Evolutionary conservation across 306 rosid genomes (phyloP).

Genomic region (Elaeagnus macrophylla): DNA sequence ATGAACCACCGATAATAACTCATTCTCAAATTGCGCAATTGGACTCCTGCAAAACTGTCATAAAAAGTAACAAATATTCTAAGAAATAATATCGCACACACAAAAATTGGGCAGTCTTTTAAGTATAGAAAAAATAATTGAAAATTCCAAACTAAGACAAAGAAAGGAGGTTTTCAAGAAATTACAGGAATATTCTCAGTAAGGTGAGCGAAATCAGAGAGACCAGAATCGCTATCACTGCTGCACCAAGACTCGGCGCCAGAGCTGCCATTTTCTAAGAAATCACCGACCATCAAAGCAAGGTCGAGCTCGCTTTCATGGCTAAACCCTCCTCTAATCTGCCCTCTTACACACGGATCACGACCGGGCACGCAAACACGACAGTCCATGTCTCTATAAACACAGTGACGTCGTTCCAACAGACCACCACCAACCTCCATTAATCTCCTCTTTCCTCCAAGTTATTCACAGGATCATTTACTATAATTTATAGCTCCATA

Average conservation of each 20-base stretch:
- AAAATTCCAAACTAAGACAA: neutral
- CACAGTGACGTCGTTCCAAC: slow-evolving; percentile 12
- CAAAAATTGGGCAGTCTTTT: neutral
- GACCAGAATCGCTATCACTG: slow-evolving; percentile 79
- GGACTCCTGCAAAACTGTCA: slow-evolving; percentile 60
- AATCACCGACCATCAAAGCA: slow-evolving; percentile 80
- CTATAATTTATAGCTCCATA: too few relatives aligned
- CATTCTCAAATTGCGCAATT: slow-evolving; percentile 54
- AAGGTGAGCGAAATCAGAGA: slow-evolving; percentile 66
- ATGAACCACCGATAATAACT: slow-evolving; percentile 61
- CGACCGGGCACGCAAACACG: slow-evolving; percentile 46
- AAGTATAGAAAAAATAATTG: neutral
- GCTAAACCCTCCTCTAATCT: slow-evolving; percentile 65
- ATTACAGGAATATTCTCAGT: slow-evolving; percentile 67
- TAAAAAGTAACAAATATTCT: slow-evolving; percentile 10
- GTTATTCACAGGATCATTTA: neutral
- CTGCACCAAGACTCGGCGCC: slow-evolving; percentile 86
- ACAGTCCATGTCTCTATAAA: slow-evolving; percentile 37
- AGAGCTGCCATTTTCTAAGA: slow-evolving; percentile 76
- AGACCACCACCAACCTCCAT: slow-evolving; percentile 10
- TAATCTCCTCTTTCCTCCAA: neutral
- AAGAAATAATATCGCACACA: neutral
- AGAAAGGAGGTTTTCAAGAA: neutral
- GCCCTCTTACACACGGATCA: slow-evolving; percentile 49
- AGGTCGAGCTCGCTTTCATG: slow-evolving; percentile 90